phyloP scores from a whole-genome alignment of 2,329 filamentous ascomycete genomes.

The Aspergillus sp. region DNA sequence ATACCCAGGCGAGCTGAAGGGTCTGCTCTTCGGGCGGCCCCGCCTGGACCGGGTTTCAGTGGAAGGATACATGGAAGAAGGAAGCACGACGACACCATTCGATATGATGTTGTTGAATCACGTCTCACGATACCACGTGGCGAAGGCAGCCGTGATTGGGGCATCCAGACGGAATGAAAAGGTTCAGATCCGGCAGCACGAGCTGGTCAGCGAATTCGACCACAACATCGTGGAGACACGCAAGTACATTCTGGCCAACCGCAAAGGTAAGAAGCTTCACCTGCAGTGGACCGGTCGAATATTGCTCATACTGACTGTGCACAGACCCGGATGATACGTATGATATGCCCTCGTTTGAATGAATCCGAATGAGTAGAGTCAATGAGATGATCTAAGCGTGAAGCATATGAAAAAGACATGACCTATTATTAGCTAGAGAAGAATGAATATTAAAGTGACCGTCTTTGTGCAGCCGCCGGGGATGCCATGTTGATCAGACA shows the following conservation, averaged over 20 bases:
- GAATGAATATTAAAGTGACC: neutral
- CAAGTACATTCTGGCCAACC: conserved; percentile 55
- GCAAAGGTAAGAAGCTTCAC: conserved; percentile 51
- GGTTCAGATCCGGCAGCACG: conserved; percentile 49
- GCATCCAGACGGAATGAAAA: conserved; percentile 52
- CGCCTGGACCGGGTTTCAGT: conserved; percentile 56
- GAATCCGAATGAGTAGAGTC: neutral
- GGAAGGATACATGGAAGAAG: conserved; percentile 65
- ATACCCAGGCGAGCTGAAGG: conserved; percentile 62
- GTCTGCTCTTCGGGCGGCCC: conserved; percentile 61
- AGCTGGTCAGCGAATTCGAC: conserved; percentile 52
- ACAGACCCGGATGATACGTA: conserved; percentile 57
- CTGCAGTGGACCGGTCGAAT: neutral
- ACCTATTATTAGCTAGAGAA: neutral
- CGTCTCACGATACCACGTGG: conserved; percentile 63
- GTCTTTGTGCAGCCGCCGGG: neutral
- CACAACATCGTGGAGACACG: conserved; percentile 52
- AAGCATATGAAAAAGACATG: neutral
- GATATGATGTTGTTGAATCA: conserved; percentile 68
- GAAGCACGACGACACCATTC: conserved; percentile 67
- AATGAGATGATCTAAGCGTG: neutral
- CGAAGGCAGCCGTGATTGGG: conserved; percentile 54
- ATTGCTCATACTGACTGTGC: neutral
- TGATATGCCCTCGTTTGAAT: conserved; percentile 33
- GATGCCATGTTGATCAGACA: neutral